Evolutionary conservation across 306 rosid genomes (phyloP).

Genomic region (Begonia fuchsioides): DNA sequence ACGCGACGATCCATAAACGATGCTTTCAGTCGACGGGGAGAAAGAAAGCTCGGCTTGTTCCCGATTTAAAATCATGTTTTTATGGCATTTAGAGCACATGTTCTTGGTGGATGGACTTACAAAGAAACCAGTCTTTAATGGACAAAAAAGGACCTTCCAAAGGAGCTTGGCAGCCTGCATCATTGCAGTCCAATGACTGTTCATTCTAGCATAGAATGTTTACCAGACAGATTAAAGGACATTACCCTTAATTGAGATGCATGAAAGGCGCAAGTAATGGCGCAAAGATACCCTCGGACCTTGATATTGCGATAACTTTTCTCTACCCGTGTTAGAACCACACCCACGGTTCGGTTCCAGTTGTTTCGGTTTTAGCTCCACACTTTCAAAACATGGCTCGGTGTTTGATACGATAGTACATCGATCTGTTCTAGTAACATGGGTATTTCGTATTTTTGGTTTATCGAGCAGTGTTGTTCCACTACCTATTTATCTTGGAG

Average conservation of each 20-base stretch:
- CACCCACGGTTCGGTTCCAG: too few species aligned
- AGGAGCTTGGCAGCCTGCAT: slow-evolving; percentile 90
- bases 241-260: too few species aligned
- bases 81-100: slow-evolving; percentile 96
- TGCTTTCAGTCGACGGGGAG: slow-evolving; percentile 69
- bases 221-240: too few species aligned
- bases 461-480: slow-evolving; percentile 92
- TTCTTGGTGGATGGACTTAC: slow-evolving; percentile 87
- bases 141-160: slow-evolving; percentile 83
- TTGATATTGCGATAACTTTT: too few species aligned
- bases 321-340: too few species aligned
- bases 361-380: too few species aligned
- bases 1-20: slow-evolving; percentile 71
- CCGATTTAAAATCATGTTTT: slow-evolving; percentile 62
- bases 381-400: too few species aligned
- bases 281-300: too few species aligned
- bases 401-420: too few species aligned
- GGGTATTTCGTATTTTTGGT: neutral
- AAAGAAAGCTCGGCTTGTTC: slow-evolving; percentile 82
- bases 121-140: slow-evolving; percentile 77
- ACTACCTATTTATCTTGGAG: slow-evolving; percentile 91
- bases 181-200: slow-evolving; percentile 49
- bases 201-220: too few species aligned
- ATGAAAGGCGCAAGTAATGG: too few species aligned
- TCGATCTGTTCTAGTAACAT: too few species aligned